A percentile compares a stretch with the other conserved stretches of the same genome.
Evolutionary conservation across 805 yeast species (phyloP).

Genomic region (Cyberlindnera euphorbiae): DNA sequence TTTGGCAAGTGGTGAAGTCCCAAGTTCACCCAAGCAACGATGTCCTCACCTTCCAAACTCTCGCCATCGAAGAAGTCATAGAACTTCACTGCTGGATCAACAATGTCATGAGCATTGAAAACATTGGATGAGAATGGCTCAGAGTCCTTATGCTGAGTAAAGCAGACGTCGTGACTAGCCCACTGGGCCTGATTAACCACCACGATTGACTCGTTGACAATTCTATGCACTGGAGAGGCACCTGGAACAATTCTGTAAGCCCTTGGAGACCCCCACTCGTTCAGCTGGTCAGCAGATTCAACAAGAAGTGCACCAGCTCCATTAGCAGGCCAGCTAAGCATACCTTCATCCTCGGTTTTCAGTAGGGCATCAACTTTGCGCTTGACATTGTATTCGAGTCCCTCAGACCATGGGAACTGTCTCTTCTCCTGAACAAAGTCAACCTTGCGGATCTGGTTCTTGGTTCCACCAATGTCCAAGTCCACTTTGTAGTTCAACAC

Average conservation of each 20-base stretch:
- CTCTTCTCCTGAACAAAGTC: constrained; percentile 14
- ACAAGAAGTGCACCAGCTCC: constrained; percentile 24
- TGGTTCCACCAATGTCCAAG: constrained; percentile 26
- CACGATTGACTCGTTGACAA: constrained; percentile 14
- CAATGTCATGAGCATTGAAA: constrained; percentile 18
- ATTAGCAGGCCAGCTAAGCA: constrained; percentile 21
- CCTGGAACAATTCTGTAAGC: constrained; percentile 26
- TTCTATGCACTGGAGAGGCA: constrained; percentile 20
- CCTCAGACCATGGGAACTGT: constrained; percentile 27
- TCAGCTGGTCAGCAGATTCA: constrained; percentile 22
- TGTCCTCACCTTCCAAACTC: constrained; percentile 22
- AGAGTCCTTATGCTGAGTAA: constrained; percentile 20
- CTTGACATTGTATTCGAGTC: constrained; percentile 18
- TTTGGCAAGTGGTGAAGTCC: constrained; percentile 27
- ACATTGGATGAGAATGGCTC: constrained; percentile 18
- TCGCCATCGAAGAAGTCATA: constrained; percentile 22
- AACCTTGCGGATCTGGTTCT: constrained; percentile 19
- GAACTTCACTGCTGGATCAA: constrained; percentile 22
- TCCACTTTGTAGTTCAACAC: constrained; percentile 27
- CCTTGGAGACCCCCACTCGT: constrained; percentile 27
- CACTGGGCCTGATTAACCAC: constrained; percentile 22
- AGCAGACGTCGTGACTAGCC: constrained; percentile 22
- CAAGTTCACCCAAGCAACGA: constrained; percentile 26
- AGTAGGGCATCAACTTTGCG: constrained; percentile 12
- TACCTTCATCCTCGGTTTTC: constrained; percentile 19